Conservation (phyloP, 1,284 basidiomycete genomes). For the Gymnopus androsaceus region DNA sequence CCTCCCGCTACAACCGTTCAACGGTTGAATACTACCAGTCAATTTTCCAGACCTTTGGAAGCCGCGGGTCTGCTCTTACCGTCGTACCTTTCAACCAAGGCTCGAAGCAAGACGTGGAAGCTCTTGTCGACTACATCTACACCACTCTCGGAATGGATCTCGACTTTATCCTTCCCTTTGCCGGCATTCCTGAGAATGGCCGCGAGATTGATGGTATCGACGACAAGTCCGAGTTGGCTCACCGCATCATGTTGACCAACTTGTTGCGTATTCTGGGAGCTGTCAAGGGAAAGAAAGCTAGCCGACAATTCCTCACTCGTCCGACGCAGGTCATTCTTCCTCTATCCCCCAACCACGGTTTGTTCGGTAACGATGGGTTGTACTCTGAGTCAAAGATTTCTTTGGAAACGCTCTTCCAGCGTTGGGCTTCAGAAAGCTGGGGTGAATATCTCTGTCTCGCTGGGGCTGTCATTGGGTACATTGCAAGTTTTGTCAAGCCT, state of each 20-base stretch:
- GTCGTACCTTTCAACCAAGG: conserved; percentile 99
- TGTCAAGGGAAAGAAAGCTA: conserved; percentile 98
- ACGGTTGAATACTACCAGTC: conserved; percentile 98
- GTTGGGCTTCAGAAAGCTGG: conserved; percentile 99
- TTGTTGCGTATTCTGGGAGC: conserved; percentile 93
- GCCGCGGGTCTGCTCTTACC: conserved; percentile 91
- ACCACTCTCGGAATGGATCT: conserved; percentile 92
- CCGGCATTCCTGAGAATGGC: conserved; percentile 97
- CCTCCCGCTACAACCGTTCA: conserved; percentile 90
- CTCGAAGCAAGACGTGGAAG: conserved; percentile 97
- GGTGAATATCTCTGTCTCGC: conserved; percentile 98
- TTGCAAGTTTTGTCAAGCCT: conserved; percentile 14
- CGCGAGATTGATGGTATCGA: conserved; percentile 97
- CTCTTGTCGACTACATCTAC: conserved; percentile 98
- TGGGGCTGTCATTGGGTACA: conserved; percentile 95
- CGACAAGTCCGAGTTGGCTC: conserved; percentile 96
- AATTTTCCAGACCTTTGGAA: conserved; percentile 95
- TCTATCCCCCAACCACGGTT: conserved; percentile 95
- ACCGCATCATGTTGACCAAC: conserved; percentile 96
- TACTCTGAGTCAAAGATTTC: conserved; percentile 99
- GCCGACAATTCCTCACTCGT: conserved; percentile 92
- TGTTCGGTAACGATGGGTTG: conserved; percentile 96
- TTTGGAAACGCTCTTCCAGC: conserved; percentile 95
- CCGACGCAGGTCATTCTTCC: conserved; percentile 98
- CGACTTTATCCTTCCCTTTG: conserved; percentile 98